Percentiles rank a stretch among this genome's conserved stretches.
Conservation (phyloP, 106 monocot genomes). For the Posidonia australis region DNA sequence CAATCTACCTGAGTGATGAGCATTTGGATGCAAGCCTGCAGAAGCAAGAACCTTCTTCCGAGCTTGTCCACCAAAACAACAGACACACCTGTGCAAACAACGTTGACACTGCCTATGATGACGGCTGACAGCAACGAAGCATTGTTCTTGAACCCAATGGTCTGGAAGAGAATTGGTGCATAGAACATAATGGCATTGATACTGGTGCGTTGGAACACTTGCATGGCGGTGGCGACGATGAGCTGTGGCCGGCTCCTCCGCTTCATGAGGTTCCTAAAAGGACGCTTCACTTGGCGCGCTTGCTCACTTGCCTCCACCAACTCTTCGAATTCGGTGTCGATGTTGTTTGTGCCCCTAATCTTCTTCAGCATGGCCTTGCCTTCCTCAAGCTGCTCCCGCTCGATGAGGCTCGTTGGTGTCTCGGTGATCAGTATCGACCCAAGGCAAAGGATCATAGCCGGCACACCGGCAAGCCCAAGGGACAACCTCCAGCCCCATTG, state of each 20-base stretch:
- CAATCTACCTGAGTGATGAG: too few species aligned
- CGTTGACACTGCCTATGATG: conserved; percentile 10
- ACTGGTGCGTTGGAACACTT: conserved; percentile 21
- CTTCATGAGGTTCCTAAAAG: conserved; percentile 2
- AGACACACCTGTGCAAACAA: not conserved
- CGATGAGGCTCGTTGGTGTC: too few species aligned
- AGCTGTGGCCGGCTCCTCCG: conserved; percentile 6
- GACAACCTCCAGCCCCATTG: conserved; percentile 40
- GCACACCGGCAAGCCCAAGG: conserved; percentile 47
- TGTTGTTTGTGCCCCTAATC: too few species aligned
- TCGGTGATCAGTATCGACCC: conserved; percentile 5
- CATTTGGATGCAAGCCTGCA: conserved; percentile 4
- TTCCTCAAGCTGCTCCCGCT: conserved; percentile 1
- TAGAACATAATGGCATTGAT: conserved; percentile 22
- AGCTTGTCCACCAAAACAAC: conserved; percentile 1
- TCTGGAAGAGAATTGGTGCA: conserved; percentile 10
- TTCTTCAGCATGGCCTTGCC: conserved; percentile 7
- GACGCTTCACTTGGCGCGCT: not conserved
- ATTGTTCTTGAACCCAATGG: conserved; percentile 8
- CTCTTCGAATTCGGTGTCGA: not conserved
- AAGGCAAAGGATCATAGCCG: conserved; percentile 19
- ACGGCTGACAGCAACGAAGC: conserved; percentile 13
- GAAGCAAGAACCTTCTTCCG: conserved; percentile 1
- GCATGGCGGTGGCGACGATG: conserved; percentile 9
- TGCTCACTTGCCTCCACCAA: not conserved